phyloP scores from a whole-genome alignment of 2,329 filamentous ascomycete genomes.

The Tolypocladium paradoxum region DNA sequence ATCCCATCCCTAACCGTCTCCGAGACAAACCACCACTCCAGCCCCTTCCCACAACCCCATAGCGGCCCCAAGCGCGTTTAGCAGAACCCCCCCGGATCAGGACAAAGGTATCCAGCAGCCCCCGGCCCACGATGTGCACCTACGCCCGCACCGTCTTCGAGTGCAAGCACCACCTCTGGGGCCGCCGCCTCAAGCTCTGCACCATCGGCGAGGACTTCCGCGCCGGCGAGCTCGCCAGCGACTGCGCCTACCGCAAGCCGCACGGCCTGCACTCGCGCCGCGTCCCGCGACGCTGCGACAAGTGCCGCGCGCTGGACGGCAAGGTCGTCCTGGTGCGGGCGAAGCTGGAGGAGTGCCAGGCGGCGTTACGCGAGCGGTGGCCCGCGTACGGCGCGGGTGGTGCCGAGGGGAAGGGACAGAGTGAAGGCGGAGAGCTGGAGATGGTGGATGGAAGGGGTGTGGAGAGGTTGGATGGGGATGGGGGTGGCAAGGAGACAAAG shows the following conservation, averaged over 20 bases:
- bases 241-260: constrained; percentile 10
- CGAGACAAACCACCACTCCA: neutral
- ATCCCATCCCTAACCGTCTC: neutral
- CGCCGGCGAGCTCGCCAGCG: constrained; percentile 1
- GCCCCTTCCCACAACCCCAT: neutral
- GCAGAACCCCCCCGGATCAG: neutral
- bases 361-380: constrained; percentile 1
- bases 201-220: constrained; percentile 6
- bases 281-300: constrained; percentile 11
- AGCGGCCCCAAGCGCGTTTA: neutral
- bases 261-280: constrained; percentile 12
- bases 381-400: neutral
- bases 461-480: neutral
- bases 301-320: constrained; percentile 10
- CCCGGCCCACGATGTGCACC: constrained; percentile 13
- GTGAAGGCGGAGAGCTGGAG: neutral
- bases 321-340: constrained; percentile 7
- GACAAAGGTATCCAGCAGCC: neutral
- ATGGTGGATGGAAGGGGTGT: neutral
- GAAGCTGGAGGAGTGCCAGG: constrained; percentile 7
- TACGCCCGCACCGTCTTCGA: constrained; percentile 14
- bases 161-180: constrained; percentile 17
- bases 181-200: constrained; percentile 13
- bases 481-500: neutral
- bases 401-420: neutral